These are phyloP conservation scores for Cladophialophora immunda DNA, from an alignment of 2,329 filamentous ascomycete species.

Conservation along the genomic window DNA sequence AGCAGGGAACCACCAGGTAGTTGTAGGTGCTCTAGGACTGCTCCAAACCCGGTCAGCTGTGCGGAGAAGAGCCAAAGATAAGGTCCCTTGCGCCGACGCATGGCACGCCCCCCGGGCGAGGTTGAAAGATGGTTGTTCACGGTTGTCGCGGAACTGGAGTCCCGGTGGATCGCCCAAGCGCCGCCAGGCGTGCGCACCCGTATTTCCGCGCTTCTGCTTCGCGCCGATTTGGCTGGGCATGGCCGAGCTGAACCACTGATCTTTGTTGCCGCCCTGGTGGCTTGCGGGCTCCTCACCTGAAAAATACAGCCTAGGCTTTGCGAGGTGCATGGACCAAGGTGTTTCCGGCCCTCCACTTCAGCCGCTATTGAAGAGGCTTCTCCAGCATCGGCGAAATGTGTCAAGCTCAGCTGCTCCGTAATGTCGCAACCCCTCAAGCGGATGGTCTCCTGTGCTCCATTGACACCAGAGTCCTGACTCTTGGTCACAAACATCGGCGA, in stretches of 20 bases:
- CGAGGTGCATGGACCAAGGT: conserved; percentile 17
- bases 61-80: conserved; percentile 5
- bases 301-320: conserved; percentile 20
- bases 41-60: neutral
- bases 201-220: conserved; percentile 21
- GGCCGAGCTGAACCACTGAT: conserved; percentile 1
- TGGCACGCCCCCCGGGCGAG: conserved; percentile 1
- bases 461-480: neutral
- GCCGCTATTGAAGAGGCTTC: conserved; percentile 3
- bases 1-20: neutral
- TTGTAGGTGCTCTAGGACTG: neutral
- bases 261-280: conserved; percentile 16
- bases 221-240: conserved; percentile 19
- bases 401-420: conserved; percentile 2
- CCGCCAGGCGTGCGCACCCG: conserved; percentile 8
- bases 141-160: conserved; percentile 19
- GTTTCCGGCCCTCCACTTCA: conserved; percentile 9
- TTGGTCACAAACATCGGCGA: conserved; percentile 11
- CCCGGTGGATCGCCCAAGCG: conserved; percentile 20
- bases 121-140: conserved; percentile 28
- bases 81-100: neutral
- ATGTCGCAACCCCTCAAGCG: conserved; percentile 4
- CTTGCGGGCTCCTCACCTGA: conserved; percentile 24
- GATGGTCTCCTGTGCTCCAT: neutral
- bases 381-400: neutral